These are phyloP conservation scores for Arthromyces matolae DNA, from an alignment of 768 basidiomycete genomes.

Conservation along the genomic window DNA sequence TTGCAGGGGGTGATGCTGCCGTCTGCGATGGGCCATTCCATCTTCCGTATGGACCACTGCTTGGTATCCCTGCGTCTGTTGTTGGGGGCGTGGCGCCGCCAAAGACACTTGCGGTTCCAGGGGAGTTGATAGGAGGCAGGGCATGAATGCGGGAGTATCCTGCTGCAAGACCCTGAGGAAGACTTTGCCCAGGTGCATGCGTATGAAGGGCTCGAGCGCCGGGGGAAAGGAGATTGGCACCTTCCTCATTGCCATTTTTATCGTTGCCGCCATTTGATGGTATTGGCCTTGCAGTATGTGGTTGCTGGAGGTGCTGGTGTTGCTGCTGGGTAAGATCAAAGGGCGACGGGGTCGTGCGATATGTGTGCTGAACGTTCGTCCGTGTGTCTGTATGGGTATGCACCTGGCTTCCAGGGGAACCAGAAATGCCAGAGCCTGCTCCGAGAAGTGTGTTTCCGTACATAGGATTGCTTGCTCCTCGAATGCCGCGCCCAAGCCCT, in stretches of 20 bases:
- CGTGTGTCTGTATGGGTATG: slow-evolving; percentile 38
- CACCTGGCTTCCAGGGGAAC: slow-evolving; percentile 30
- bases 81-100: slow-evolving; percentile 15
- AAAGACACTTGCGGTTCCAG: slow-evolving; percentile 23
- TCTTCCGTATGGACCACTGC: slow-evolving; percentile 27
- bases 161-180: slow-evolving; percentile 89
- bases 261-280: slow-evolving; percentile 19
- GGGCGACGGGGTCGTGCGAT: slow-evolving; percentile 39
- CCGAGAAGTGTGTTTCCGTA: slow-evolving; percentile 10
- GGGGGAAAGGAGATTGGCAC: slow-evolving; percentile 50
- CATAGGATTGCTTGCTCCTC: slow-evolving; percentile 31
- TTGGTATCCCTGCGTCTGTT: slow-evolving; percentile 9
- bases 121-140: slow-evolving; percentile 41
- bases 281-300: slow-evolving; percentile 28
- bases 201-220: slow-evolving; percentile 76
- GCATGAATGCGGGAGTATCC: slow-evolving; percentile 91
- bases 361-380: slow-evolving; percentile 34
- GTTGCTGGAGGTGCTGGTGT: slow-evolving; percentile 27
- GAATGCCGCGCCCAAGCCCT: slow-evolving; percentile 27
- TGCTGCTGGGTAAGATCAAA: slow-evolving; percentile 42
- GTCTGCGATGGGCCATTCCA: slow-evolving; percentile 19
- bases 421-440: slow-evolving; percentile 17
- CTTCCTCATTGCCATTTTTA: slow-evolving; percentile 13
- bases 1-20: slow-evolving; percentile 17
- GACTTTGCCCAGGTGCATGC: slow-evolving; percentile 86